Base-by-base conservation (phyloP, 257 asterid genomes). In the Hygrophila difformis region DNA sequence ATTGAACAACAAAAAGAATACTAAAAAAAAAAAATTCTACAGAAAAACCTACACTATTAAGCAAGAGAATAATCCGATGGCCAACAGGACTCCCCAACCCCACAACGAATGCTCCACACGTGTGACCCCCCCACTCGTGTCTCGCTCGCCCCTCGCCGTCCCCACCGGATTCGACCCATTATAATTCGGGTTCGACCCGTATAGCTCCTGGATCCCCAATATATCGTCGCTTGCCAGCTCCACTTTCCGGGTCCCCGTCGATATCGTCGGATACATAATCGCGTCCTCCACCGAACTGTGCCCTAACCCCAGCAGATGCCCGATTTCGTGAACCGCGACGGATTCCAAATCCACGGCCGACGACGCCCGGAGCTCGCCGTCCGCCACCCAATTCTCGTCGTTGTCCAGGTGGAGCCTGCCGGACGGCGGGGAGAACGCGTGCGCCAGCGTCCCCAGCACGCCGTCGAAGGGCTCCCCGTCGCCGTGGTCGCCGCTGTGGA, bases 401-500 rank as follows among this genome's bases (percentile, higher is more conserved):
- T 64, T 69, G 78, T 87, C 96, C 62, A 87, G 45, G 42, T 87
- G 94, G 8, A 83, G 51, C 67, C 63, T 48, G 1, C 94, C 94
- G 1, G 51, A 72, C 11, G 96, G 84, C 39, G 96, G 96, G 17
- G 96, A 65, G 18, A 82, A 87, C 53, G 96, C 94, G 73, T 87
- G 94, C 5, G 93, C 96, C 50, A 87, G 51, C 22, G 93, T 77
- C n/a, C 96, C 96, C 65, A 87, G 12, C 1, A 74, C 77, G 5
- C 94, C 96, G 70, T 82, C 96, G n/a, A n/a, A n/a, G n/a, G n/a
- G n/a, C n/a, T n/a, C n/a, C n/a, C n/a, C n/a, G n/a, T n/a, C n/a
- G n/a, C 82, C 78, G 80, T 87, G 96, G 16, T 82, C 94, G 0
- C 91, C 93, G 1, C 47, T 51, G 43, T 64, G 82, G 41, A 82